Conservation (phyloP, 345 rosid species). For the Bruguiera sexangula region DNA sequence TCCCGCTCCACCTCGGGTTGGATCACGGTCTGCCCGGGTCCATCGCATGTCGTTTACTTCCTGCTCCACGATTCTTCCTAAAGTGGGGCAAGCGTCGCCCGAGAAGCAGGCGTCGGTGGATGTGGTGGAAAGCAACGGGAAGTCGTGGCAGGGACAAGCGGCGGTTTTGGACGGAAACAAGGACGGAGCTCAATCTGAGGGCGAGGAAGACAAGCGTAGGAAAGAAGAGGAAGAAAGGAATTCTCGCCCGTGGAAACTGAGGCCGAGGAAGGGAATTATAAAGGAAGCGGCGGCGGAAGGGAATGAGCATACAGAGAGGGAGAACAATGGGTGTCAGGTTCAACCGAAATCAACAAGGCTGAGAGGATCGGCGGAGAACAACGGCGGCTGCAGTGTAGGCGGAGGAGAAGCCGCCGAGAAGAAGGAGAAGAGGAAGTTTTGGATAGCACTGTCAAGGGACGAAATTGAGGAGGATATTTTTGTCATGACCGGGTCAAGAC, state of each 20-base stretch:
- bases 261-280: constrained; percentile 51
- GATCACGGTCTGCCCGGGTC: constrained; percentile 63
- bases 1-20: constrained; percentile 4
- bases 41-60: constrained; percentile 47
- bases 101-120: constrained; percentile 10
- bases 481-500: constrained; percentile 77
- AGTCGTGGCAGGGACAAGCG: constrained; percentile 16
- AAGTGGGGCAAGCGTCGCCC: constrained; percentile 1
- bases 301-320: constrained; percentile 29
- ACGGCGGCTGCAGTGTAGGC: neutral
- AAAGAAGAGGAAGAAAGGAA: constrained; percentile 40
- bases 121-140: constrained; percentile 12
- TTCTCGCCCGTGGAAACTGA: constrained; percentile 67
- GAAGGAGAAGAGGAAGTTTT: constrained; percentile 62
- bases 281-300: constrained; percentile 13
- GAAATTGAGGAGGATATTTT: constrained; percentile 94
- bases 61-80: constrained; percentile 19
- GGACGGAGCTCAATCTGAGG: constrained; percentile 5
- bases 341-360: constrained; percentile 62
- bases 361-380: constrained; percentile 47
- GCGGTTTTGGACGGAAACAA: constrained; percentile 17
- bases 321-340: constrained; percentile 12
- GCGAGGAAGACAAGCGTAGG: neutral
- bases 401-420: constrained; percentile 38
- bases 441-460: constrained; percentile 72